phyloP scores from a whole-genome alignment of 192 early-diverging fungal genomes.

The Linnemannia exigua region DNA sequence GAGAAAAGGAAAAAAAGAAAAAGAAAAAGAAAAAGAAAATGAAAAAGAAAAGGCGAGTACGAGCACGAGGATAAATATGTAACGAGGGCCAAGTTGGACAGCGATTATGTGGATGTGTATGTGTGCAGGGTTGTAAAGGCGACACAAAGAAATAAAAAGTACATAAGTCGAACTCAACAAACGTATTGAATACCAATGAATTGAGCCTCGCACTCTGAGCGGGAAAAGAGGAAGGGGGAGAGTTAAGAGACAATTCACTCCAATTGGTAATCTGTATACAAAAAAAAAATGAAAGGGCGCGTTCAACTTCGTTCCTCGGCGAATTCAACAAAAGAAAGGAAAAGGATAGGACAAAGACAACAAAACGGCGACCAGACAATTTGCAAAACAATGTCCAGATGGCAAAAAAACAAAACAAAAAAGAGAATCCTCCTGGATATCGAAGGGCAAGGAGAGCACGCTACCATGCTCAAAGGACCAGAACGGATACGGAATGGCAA shows the following conservation, averaged over 20 bases:
- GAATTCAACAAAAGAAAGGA: conserved; percentile 5
- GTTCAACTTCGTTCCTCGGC: not conserved
- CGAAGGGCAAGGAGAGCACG: not conserved
- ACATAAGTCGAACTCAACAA: not conserved
- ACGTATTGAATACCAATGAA: not conserved
- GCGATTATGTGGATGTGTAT: too few species aligned
- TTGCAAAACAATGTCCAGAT: not conserved
- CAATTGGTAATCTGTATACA: not conserved
- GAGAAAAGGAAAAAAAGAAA: not conserved
- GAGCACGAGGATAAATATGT: not conserved
- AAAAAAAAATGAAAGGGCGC: not conserved
- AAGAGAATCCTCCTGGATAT: not conserved
- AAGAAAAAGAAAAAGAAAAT: not conserved
- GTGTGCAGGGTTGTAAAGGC: not conserved
- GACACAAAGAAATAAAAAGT: not conserved
- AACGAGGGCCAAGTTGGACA: not conserved
- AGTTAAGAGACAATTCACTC: not conserved
- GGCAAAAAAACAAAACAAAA: not conserved
- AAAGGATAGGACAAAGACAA: not conserved
- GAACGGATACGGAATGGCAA: not conserved
- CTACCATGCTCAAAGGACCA: conserved; percentile 4
- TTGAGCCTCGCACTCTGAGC: not conserved
- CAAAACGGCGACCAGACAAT: not conserved
- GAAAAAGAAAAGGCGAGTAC: not conserved
- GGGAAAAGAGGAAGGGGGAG: not conserved